Evolutionary conservation across 495 filamentous ascomycete species (phyloP), one percentile per base, ranked within the genome.

Genomic region (Tuber aestivum): DNA sequence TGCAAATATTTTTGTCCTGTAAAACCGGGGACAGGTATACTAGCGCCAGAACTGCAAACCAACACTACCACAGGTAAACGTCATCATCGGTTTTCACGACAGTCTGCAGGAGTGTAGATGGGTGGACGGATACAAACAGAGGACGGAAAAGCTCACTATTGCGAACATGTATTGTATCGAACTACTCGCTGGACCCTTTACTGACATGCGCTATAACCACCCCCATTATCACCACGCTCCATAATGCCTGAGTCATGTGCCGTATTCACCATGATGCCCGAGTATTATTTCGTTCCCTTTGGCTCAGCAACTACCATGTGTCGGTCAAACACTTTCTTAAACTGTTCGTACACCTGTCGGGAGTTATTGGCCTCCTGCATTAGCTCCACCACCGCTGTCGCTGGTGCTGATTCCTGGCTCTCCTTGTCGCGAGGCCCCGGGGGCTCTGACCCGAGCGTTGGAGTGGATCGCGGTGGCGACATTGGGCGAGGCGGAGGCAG

Each of bases 11-110:
- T 89, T 87, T 44, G 94, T 92, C 75, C 94, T 90, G 23, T 89
- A 87, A 86, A 93, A 97, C 81, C 92, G 90, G 92, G 71, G 89
- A 88, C 74, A 95, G 87, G 84, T 94, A 98, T 75, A 97, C 88
- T 76, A 95, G 88, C 40, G 90, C 92, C 9, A 94, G 94, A 73
- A 94, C 87, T 75, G 90, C 91, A 76, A 97, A 84, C 89, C 94
- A 97, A 85, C 92, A 95, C 94, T 97, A 76, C 76, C 77, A 74
- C 72, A 14, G 72, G 71, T 79, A n/a, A 72, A 70, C 70, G 71
- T 72, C 70, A 77, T 41, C 48, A 71, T 10, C 35, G 18, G 38
- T 37, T 40, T 44, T 38, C 27, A 18, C 3, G 10, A 38, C 23
- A 38, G 68, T 21, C 23, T 42, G 20, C 38, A 71, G 56, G 23